Base-by-base conservation (phyloP, 202 grass and related monocot genomes). In the Cymbopogon flexuosus region DNA sequence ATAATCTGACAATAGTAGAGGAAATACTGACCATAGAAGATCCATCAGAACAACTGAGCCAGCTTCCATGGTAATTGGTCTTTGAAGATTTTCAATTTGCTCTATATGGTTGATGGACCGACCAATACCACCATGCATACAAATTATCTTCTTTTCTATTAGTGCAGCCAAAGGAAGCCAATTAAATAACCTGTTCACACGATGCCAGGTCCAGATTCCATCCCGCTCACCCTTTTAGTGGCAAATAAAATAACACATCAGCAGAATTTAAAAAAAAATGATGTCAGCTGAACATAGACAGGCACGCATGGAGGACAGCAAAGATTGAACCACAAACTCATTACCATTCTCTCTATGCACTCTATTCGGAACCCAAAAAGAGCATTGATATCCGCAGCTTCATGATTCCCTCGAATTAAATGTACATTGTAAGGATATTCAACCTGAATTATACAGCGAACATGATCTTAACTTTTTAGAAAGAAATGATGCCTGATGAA, bases 111-210 rank as follows among this genome's bases (percentile, higher is more conserved):
- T 99, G 68, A 99, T 99, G 42, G 96, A 99, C 63, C 96, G 86
- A 21, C 96, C 96, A 77, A 98, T 98, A 72, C 96, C 96, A 88
- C 96, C 96, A 88, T 98, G 96, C 96, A 99, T 99, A 77, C 96
- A 99, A 16, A 99, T 99, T 81, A 99, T 99, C 84, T 99, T 99
- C 81, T 91, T 93, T 83, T 99, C 96, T 68, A 99, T 96, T 87
- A 96, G 62, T 41, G 96, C 96, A 76, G 96, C 90, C 74, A 99
- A 91, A 88, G 96, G 96, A 78, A 99, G 85, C 96, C 96, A 99
- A 85, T 99, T 96, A 82, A 99, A 99, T 73, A 99, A 82, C 36
- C 90, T 89, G 77, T 99, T 99, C 58, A 99, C 68, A 5, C 96
- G 88, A 49, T 99, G 96, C 96, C 96, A 98, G 43, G 88, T 86